These are phyloP conservation scores for Triticum dicoccoides DNA, from an alignment of 176 grass and related monocot genomes.

Conservation along the genomic window DNA sequence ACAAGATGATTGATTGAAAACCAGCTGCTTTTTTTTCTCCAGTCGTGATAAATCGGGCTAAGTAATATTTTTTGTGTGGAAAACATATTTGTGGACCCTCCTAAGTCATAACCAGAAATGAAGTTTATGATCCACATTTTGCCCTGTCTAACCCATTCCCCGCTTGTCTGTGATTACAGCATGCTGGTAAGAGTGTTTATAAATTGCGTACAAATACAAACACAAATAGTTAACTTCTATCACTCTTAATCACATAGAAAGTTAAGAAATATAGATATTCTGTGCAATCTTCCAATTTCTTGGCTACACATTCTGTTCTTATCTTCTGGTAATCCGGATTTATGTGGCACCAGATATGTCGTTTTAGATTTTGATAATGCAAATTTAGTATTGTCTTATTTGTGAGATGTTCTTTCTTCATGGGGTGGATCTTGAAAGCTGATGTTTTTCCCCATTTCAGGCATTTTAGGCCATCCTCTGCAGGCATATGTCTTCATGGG, in stretches of 20 bases:
- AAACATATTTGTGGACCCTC: not conserved
- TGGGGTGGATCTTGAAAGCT: not conserved
- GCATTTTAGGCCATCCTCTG: constrained; percentile 82
- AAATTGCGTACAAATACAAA: constrained; percentile 5
- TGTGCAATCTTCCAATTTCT: not conserved
- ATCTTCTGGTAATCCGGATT: constrained; percentile 1
- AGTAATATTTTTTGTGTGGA: not conserved
- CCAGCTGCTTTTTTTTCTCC: not conserved
- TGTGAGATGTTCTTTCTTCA: not conserved
- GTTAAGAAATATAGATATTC: not conserved
- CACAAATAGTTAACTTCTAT: not conserved
- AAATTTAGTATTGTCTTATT: not conserved
- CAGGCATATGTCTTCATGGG: constrained; percentile 98
- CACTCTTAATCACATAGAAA: not conserved
- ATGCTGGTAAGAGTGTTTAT: not conserved
- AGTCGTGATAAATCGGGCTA: not conserved
- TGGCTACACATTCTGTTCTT: not conserved
- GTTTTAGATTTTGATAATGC: not conserved
- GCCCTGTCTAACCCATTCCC: not conserved
- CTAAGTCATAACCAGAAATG: not conserved
- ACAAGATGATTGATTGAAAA: not conserved
- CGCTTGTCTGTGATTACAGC: not conserved
- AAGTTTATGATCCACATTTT: not conserved
- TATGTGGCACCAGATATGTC: not conserved
- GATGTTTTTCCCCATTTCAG: constrained; percentile 40